A percentile compares a stretch with the other conserved stretches of the same genome.
These are phyloP conservation scores for Teunomyces funiuensis DNA, from an alignment of 805 yeast genomes.

Conservation along the genomic window DNA sequence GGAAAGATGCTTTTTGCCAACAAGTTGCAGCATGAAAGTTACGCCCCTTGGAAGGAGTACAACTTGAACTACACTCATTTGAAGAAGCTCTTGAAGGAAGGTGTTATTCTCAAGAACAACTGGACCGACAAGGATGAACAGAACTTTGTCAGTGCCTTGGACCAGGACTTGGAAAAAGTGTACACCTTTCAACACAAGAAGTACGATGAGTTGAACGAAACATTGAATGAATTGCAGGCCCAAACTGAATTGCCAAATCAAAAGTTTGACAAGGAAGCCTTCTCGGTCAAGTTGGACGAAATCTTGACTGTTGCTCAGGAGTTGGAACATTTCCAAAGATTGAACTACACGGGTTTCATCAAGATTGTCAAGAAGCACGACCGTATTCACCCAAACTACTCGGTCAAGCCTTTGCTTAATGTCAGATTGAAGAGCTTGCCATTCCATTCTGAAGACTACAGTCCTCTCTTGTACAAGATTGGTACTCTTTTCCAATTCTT, in stretches of 20 bases:
- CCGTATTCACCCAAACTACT: conserved; percentile 79
- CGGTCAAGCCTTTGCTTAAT: conserved; percentile 86
- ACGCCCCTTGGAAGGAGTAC: conserved; percentile 82
- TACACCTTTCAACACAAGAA: conserved; percentile 67
- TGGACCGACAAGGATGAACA: conserved; percentile 78
- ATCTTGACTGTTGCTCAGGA: conserved; percentile 75
- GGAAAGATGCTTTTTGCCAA: conserved; percentile 78
- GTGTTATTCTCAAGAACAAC: conserved; percentile 44
- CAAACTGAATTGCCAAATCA: conserved; percentile 41
- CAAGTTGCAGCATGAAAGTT: conserved; percentile 75
- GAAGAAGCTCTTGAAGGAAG: conserved; percentile 70
- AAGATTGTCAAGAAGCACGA: conserved; percentile 97
- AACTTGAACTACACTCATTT: conserved; percentile 66
- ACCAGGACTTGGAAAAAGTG: conserved; percentile 72
- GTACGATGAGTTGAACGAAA: conserved; percentile 66
- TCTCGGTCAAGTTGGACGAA: conserved; percentile 72
- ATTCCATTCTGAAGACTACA: conserved; percentile 91
- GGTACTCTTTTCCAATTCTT: conserved; percentile 79
- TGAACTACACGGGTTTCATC: conserved; percentile 92
- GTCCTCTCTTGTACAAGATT: conserved; percentile 82
- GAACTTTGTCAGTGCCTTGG: conserved; percentile 63
- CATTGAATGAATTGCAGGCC: conserved; percentile 63
- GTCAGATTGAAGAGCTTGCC: conserved; percentile 87
- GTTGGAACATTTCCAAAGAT: conserved; percentile 83
- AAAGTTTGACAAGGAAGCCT: conserved; percentile 55